Base-by-base conservation (phyloP, 2,329 filamentous ascomycete genomes). In the Penicillium polonicum region DNA sequence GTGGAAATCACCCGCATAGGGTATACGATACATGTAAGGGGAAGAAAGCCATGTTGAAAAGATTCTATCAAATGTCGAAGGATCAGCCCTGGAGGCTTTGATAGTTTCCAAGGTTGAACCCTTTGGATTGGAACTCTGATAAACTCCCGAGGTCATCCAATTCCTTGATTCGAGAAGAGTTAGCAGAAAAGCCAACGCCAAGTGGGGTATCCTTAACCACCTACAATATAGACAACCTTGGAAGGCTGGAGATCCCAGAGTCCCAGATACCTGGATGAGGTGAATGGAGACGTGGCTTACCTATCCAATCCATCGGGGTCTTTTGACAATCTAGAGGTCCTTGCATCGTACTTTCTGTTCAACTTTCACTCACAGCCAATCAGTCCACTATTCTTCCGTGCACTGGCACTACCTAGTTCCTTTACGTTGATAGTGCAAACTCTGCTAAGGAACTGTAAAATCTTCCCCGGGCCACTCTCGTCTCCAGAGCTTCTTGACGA, bases 201-300 rank as follows among this genome's bases (percentile, higher is more conserved):
- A 51, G 53, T 55, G 46, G 53, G 46, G 46, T 21, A 12, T 29
- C 12, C 33, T 19, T 13, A 31, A 45, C 17, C 29, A 33, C 8
- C 41, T 10, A 21, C n/a, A n/a, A n/a, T n/a, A n/a, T n/a, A n/a
- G 19, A 33, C 27, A 23, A 48, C 10, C n/a, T 46, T 46, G 8
- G 19, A 23, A 35, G 45, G 29, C 8, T 19, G 9, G 8, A 44
- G 42, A 31, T 21, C 27, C 7, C 19, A 21, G 19, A 51, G 38
- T 60, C 61, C 64, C 64, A 54, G 48, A 29, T 61, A 64, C 64
- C 64, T 62, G 64, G 64, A 66, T 64, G 58, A n/a, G 15, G 7
- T 23, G 12, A 27, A 53, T 57, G 52, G 57, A 51, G 60, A 55
- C 21, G 27, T 44, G 43, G 42, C 33, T 52, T 43, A 31, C n/a